Base-by-base conservation (phyloP, 2,329 filamentous ascomycete genomes). In the Claviceps africana region DNA sequence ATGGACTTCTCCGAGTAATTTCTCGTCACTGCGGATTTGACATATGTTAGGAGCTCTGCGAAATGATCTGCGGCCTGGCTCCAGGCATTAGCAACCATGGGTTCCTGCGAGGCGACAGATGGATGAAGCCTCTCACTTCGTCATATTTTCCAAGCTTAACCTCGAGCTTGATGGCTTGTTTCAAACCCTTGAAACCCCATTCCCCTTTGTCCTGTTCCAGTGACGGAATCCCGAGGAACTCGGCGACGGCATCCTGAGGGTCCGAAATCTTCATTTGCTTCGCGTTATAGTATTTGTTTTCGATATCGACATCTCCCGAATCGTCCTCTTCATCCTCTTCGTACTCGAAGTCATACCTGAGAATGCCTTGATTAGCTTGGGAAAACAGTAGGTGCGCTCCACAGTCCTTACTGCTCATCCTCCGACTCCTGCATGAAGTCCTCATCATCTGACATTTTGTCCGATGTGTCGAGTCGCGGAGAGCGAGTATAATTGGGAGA, bases 241-340 rank as follows among this genome's bases (percentile, higher is more conserved):
- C 91, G 37, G 83, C 81, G 52, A 98, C 86, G 2, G 93, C 93
- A 60, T 88, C 88, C 62, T 93, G 81, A 0, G 91, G 89, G 53
- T 90, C 88, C 56, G 84, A 83, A 44, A 76, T 75, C 74, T 97
- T 98, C 65, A 95, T 83, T 72, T 97, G 91, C 71, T 98, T 98
- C 44, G 93, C 93, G 70, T 96, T 97, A 77, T 97, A 98, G 75
- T 98, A 98, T 72, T 95, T 96, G 75, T 98, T 98, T 68, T 98
- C 93, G 66, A 97, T 94, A 59, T 91, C 89, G 61, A 96, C 86
- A 66, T 96, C 88, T 53, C 84, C 89, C 33, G 79, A 82, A 53
- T 95, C 85, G 44, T 94, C 87, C 48, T 93, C 89, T 53, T 95
- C 88, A 58, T 89, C 88, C 54, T 83, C 93, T 66, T 96, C 91